Evolutionary conservation across 176 grass and related monocot genomes (phyloP).

Genomic region (Aegilops sharonensis): DNA sequence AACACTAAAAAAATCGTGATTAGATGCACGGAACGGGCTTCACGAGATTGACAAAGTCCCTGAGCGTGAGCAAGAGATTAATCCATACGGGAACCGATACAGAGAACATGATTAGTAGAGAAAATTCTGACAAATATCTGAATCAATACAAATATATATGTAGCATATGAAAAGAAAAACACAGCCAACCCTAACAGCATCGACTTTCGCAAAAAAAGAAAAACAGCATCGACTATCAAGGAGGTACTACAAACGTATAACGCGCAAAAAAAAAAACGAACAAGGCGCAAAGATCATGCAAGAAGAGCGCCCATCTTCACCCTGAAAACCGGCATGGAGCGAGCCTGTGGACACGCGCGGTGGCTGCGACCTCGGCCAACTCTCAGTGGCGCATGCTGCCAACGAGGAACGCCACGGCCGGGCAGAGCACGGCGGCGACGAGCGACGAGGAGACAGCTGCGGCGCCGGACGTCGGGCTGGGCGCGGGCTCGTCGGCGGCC

Average conservation of each 20-base stretch:
- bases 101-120: neutral
- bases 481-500: conserved; percentile 69
- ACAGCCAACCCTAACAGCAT: neutral
- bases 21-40: too few relatives aligned
- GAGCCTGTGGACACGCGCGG: too few relatives aligned
- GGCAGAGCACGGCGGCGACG: conserved; percentile 49
- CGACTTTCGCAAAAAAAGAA: too few relatives aligned
- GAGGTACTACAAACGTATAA: neutral
- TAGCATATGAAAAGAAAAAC: neutral
- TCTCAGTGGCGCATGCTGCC: conserved; percentile 52
- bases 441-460: conserved; percentile 35
- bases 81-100: too few relatives aligned
- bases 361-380: neutral
- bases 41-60: too few relatives aligned
- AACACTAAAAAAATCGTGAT: too few relatives aligned
- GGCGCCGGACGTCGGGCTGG: conserved; percentile 62
- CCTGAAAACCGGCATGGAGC: neutral
- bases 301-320: neutral
- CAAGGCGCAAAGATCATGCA: neutral
- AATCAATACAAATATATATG: conserved; percentile 14
- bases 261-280: neutral
- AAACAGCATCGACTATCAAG: neutral
- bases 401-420: conserved; percentile 61
- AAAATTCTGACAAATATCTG: neutral
- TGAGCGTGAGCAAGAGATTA: too few relatives aligned